phyloP scores from a whole-genome alignment of 2,329 filamentous ascomycete species.

The Xylariomycetidae sp. region DNA sequence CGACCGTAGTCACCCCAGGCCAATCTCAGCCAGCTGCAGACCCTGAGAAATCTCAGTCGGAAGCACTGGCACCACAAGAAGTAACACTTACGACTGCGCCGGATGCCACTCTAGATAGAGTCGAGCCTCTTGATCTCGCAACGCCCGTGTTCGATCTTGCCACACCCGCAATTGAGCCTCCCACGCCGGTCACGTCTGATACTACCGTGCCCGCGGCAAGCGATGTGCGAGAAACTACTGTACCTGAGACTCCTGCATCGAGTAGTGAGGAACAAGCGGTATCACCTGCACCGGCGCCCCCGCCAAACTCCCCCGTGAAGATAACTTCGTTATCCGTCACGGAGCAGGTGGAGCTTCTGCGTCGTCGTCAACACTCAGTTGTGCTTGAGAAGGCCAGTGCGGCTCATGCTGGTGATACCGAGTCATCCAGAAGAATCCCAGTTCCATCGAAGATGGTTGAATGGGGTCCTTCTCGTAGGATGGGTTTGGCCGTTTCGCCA shows the following conservation, averaged over 20 bases:
- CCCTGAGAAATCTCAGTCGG: constrained; percentile 10
- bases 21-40: constrained; percentile 4
- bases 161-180: background rate
- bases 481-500: constrained; percentile 42
- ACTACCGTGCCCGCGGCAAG: constrained; percentile 8
- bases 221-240: background rate
- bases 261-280: no score
- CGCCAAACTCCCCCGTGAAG: no score
- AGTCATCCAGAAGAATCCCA: constrained; percentile 14
- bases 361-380: constrained; percentile 41
- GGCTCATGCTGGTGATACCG: constrained; percentile 16
- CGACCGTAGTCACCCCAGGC: constrained; percentile 12
- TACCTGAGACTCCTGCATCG: no score
- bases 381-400: constrained; percentile 25
- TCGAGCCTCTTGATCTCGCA: constrained; percentile 48
- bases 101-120: constrained; percentile 37
- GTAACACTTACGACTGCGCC: constrained; percentile 25
- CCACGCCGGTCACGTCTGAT: constrained; percentile 14
- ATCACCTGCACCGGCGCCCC: no score
- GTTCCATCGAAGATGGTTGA: no score
- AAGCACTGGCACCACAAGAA: constrained; percentile 20
- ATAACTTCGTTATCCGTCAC: constrained; percentile 23
- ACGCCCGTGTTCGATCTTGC: constrained; percentile 29
- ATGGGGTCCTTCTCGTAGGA: constrained; percentile 38
- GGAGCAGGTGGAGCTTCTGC: constrained; percentile 36